Evolutionary conservation across 805 yeast species (phyloP), one percentile per base, ranked within the genome.

Genomic region (Kazachstania viticola): DNA sequence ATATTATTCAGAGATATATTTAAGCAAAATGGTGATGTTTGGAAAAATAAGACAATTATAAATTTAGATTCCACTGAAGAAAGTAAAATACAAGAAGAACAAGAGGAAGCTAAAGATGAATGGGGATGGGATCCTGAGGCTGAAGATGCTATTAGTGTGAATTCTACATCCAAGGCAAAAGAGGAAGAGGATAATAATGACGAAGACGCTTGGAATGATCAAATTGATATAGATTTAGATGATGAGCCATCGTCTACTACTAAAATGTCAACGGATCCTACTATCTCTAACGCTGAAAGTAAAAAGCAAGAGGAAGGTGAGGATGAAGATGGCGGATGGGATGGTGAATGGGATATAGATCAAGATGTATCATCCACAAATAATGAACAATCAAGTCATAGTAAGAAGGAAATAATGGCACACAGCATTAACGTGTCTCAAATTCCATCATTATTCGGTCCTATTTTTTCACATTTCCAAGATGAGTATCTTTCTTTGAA

Each of bases 121-220:
- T 46, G 53, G 51, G 45, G 32, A 5, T 49, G 54, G 54, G 41
- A 40, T 21, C 42, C 41, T 7, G 51, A 39, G 19, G 17, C 19
- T 17, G 17, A 21, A n/a, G n/a, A n/a, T n/a, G n/a, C n/a, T n/a
- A n/a, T n/a, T n/a, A n/a, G n/a, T 16, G 18, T 19, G 22, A 19
- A 11, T 19, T 19, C 22, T 19, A 11, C n/a, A n/a, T n/a, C n/a
- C n/a, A n/a, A n/a, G 34, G 37, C 23, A 16, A 30, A 25, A 17
- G 35, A 35, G 28, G 17, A 14, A 9, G 29, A 14, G 14, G 21
- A 21, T 17, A 14, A 15, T 11, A 40, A 36, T 6, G 35, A 38
- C 30, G 40, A 32, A 25, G 34, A 29, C 9, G 42, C 22, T 19
- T 36, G 33, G 45, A 36, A 29, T 22, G 47, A 40, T 17, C 47